Evolutionary conservation across 1,139 yeast genomes (phyloP).

Genomic region (Candida tetrigidarum): DNA sequence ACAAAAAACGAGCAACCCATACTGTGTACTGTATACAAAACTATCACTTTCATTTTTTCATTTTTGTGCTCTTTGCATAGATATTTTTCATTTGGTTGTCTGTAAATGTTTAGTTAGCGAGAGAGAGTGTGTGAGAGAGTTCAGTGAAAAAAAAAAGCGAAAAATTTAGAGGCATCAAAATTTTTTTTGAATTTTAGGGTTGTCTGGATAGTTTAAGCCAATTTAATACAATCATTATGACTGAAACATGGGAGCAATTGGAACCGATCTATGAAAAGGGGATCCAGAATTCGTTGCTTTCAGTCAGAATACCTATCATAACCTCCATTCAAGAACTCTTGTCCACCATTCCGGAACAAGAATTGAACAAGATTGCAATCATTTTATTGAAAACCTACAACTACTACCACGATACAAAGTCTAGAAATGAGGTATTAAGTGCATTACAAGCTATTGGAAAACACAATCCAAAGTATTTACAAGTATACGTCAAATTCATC

Average conservation of each 20-base stretch:
- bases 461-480: constrained; percentile 34
- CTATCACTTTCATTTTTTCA: too few relatives aligned
- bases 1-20: too few relatives aligned
- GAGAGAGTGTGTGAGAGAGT: too few relatives aligned
- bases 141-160: neutral
- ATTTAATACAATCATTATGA: neutral
- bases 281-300: constrained; percentile 37
- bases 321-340: constrained; percentile 21
- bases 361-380: constrained; percentile 25
- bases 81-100: neutral
- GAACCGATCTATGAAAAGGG: constrained; percentile 23
- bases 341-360: constrained; percentile 23
- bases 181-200: too few relatives aligned
- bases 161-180: too few relatives aligned
- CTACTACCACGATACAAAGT: constrained; percentile 54
- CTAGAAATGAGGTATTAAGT: constrained; percentile 44
- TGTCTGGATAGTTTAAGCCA: constrained; percentile 4
- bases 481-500: constrained; percentile 41
- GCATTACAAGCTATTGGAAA: constrained; percentile 39
- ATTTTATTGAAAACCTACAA: constrained; percentile 48
- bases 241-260: constrained; percentile 19
- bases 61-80: too few relatives aligned
- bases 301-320: constrained; percentile 36
- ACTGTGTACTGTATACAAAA: too few relatives aligned
- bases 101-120: too few relatives aligned